Percentiles rank a stretch among this genome's conserved stretches.
phyloP scores from a whole-genome alignment of 2,329 filamentous ascomycete species.

The Zasmidium cellare region DNA sequence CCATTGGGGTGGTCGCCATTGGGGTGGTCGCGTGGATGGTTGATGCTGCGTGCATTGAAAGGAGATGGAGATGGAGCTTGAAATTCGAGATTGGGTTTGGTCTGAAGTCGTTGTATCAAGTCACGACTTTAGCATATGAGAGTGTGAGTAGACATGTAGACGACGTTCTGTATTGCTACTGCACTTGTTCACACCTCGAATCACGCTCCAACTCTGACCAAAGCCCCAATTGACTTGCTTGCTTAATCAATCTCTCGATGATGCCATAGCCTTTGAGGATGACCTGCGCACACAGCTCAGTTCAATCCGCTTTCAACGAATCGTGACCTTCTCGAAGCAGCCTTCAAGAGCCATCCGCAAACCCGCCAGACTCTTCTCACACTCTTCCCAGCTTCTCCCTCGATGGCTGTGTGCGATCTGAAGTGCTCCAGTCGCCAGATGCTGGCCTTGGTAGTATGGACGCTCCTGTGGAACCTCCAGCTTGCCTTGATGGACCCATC shows the following conservation, averaged over 20 bases:
- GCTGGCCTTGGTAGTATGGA: background rate
- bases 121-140: background rate
- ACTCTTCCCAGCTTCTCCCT: background rate
- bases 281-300: too few species aligned
- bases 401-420: background rate
- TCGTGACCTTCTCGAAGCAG: background rate
- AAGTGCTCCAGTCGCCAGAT: background rate
- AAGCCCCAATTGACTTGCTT: too few species aligned
- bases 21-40: conserved; percentile 18
- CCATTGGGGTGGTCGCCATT: conserved; percentile 23
- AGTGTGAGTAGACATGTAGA: too few species aligned
- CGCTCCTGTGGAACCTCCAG: background rate
- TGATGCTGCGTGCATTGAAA: conserved; percentile 2
- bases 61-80: conserved; percentile 10
- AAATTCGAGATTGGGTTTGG: background rate
- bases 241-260: too few species aligned
- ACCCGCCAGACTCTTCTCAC: background rate
- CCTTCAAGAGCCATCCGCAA: background rate
- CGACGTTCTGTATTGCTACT: too few species aligned
- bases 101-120: background rate
- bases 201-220: too few species aligned
- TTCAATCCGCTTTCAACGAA: background rate
- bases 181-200: too few species aligned
- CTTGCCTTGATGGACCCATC: background rate
- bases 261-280: too few species aligned